phyloP scores from a whole-genome alignment of 208 protist genomes.

The Naegleria gruberi region DNA sequence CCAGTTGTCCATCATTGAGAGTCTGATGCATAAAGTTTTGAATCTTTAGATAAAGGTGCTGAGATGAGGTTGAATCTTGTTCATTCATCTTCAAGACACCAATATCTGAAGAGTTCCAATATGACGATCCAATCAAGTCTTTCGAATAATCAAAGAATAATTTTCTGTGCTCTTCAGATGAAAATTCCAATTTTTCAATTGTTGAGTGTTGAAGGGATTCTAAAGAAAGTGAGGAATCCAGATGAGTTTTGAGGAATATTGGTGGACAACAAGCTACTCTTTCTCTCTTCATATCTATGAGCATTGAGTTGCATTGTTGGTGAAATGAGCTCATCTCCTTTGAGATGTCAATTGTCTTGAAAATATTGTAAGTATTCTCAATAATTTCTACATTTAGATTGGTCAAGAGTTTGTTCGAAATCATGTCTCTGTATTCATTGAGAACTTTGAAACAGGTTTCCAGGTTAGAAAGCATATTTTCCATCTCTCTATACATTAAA shows the following conservation, averaged over 20 bases:
- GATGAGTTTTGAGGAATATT: not conserved
- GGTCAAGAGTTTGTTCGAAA: not conserved
- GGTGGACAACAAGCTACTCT: not conserved
- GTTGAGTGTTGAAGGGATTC: not conserved
- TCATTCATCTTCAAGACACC: not conserved
- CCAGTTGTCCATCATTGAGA: not conserved
- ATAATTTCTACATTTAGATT: not conserved
- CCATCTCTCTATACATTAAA: not conserved
- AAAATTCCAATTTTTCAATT: not conserved
- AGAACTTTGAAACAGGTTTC: not conserved
- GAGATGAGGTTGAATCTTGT: not conserved
- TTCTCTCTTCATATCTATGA: not conserved
- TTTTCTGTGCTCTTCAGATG: not conserved
- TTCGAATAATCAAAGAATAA: not conserved
- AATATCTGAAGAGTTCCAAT: not conserved
- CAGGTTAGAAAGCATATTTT: not conserved
- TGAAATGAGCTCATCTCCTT: not conserved
- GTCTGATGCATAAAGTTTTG: too few species aligned
- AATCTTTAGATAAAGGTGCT: not conserved
- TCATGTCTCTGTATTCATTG: conserved; percentile 7
- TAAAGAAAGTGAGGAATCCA: not conserved
- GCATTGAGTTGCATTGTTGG: not conserved
- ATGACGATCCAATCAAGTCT: not conserved
- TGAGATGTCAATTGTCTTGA: not conserved
- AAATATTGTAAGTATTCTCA: not conserved